Evolutionary conservation across 768 basidiomycete genomes (phyloP), one percentile per base, ranked within the genome.

Genomic region (Xerocomus potaroensis): DNA sequence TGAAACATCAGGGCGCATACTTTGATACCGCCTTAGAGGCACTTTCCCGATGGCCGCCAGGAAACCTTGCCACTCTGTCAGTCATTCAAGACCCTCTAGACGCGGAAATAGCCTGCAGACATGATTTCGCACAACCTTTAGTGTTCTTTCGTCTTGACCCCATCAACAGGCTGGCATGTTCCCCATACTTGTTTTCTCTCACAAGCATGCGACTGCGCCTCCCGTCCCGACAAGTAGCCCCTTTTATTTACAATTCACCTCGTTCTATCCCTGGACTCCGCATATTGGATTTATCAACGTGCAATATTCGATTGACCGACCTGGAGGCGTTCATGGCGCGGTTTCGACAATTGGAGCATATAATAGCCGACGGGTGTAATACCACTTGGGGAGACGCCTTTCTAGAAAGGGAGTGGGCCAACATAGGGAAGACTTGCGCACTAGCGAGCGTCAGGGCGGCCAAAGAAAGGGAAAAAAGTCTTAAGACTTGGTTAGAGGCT

Each of bases 71-170:
- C 1, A 64, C 66, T 0, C 57, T 87, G 3, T 87, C 84, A 4
- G 76, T 88, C 38, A 69, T 85, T 10, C 85, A 88, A 65, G 86
- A 87, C 50, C 75, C 80, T 2, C 64, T 80, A 4, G 72, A 76
- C 31, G 59, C 70, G 1, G 64, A 68, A 23, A 59, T 72, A 27
- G 69, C 69, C 12, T 62, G 56, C 5, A 62, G 33, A 26, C 50
- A 54, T 14, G 56, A 68, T 29, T 86, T 87, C 50, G 93, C 92
- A 1, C 93, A 95, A 58, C 93, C 93, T 1, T 75, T 96, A 52
- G 88, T 91, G 3, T 91, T 93, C 68, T 87, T 87, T 63, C 76
- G 75, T 33, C 70, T 95, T 45, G 77, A 83, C 30, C 63, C 72
- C 31, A 65, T 94, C 41, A 67, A 73, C 0, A 60, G 61, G 2